These are phyloP conservation scores for Ligustrum vulgare DNA, from an alignment of 257 asterid genomes.

Conservation along the genomic window DNA sequence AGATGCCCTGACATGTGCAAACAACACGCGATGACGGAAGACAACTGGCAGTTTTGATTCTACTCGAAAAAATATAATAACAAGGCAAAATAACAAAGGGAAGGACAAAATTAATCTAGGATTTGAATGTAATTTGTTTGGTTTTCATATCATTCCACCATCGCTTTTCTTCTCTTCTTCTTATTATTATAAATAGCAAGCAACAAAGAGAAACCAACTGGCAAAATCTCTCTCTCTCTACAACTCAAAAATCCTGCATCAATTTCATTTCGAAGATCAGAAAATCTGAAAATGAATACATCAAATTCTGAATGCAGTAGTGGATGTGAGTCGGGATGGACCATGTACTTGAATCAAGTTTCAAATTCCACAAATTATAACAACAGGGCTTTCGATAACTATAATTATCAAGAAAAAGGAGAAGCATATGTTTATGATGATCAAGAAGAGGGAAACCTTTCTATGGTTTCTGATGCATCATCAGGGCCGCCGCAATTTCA, in stretches of 20 bases:
- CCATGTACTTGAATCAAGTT: constrained; percentile 69
- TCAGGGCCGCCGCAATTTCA: constrained; percentile 28
- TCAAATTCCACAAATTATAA: constrained; percentile 43
- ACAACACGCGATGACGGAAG: neutral
- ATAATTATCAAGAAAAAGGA: neutral
- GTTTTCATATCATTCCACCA: constrained; percentile 7
- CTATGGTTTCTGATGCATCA: constrained; percentile 25
- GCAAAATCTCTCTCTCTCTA: neutral
- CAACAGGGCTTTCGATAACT: constrained; percentile 25
- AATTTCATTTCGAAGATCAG: neutral
- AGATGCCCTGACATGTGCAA: too few species aligned
- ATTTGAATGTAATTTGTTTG: constrained; percentile 49
- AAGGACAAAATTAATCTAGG: constrained; percentile 65
- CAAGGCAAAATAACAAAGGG: constrained; percentile 45
- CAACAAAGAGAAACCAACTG: constrained; percentile 15
- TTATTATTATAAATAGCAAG: constrained; percentile 41
- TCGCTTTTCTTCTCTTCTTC: neutral
- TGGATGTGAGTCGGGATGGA: constrained; percentile 96
- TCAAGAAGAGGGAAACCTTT: constrained; percentile 45
- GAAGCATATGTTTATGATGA: constrained; percentile 19
- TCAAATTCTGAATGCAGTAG: constrained; percentile 75
- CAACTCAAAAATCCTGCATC: neutral
- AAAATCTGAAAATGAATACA: constrained; percentile 42
- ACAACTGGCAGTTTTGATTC: constrained; percentile 85
- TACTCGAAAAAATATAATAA: constrained; percentile 45